A percentile compares a stretch with the other conserved stretches of the same genome.
Conservation (phyloP, 768 basidiomycete genomes). For the Punctularia strigosozonata region DNA sequence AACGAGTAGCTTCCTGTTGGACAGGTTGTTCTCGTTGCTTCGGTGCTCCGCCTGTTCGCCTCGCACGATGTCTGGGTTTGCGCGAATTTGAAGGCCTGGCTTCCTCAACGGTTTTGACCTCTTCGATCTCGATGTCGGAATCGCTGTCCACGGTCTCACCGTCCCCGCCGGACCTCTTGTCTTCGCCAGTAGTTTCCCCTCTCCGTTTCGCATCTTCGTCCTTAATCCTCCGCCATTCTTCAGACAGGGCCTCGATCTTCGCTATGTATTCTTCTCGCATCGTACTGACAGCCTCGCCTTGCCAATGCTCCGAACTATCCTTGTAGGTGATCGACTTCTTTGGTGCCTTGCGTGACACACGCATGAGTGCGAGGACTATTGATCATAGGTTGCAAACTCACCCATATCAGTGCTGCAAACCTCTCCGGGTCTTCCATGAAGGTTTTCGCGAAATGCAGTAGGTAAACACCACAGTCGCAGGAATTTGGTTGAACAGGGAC, state of each 20-base stretch:
- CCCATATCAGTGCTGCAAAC: slow-evolving; percentile 38
- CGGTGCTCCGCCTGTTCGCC: too few species aligned
- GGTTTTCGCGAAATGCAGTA: slow-evolving; percentile 74
- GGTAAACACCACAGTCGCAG: slow-evolving; percentile 87
- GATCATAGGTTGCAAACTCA: slow-evolving; percentile 21
- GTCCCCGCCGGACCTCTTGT: background rate
- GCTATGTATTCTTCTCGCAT: slow-evolving; percentile 34
- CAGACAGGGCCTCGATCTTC: slow-evolving; percentile 35
- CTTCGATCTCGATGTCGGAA: too few species aligned
- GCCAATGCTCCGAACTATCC: slow-evolving; percentile 40
- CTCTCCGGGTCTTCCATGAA: slow-evolving; percentile 55
- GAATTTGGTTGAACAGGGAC: slow-evolving; percentile 84
- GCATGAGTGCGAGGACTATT: background rate
- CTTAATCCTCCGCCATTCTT: slow-evolving; percentile 30
- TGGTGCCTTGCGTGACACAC: slow-evolving; percentile 6
- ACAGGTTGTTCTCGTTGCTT: too few species aligned
- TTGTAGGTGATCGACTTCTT: slow-evolving; percentile 20
- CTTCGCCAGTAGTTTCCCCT: slow-evolving; percentile 3
- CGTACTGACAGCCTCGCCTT: slow-evolving; percentile 29
- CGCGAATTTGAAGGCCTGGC: too few species aligned
- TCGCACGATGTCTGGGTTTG: too few species aligned
- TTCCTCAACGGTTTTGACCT: too few species aligned
- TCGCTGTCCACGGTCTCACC: background rate
- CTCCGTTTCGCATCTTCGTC: slow-evolving; percentile 27
- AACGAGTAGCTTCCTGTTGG: too few species aligned